Conservation (phyloP, 768 basidiomycete genomes). For the Leccinum obscurum region DNA sequence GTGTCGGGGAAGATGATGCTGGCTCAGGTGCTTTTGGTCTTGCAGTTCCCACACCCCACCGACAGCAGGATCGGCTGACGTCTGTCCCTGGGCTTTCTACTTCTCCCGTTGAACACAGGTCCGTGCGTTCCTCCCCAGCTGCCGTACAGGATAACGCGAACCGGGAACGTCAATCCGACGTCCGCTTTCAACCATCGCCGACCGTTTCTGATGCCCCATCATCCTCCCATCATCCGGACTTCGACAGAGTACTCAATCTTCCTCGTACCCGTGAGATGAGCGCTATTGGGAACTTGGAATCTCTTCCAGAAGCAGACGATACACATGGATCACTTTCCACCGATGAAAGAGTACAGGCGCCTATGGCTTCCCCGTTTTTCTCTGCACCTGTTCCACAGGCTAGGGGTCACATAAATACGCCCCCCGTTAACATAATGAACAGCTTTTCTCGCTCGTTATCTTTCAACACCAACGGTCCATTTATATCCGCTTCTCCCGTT, state of each 20-base stretch:
- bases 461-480: constrained; percentile 44
- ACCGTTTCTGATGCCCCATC: constrained; percentile 47
- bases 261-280: constrained; percentile 48
- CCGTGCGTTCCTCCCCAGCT: constrained; percentile 69
- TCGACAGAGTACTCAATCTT: constrained; percentile 45
- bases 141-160: constrained; percentile 43
- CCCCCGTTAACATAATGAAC: constrained; percentile 42
- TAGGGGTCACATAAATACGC: constrained; percentile 44
- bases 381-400: constrained; percentile 38
- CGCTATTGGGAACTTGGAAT: constrained; percentile 50
- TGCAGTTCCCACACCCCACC: constrained; percentile 43
- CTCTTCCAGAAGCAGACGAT: constrained; percentile 57
- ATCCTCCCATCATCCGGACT: constrained; percentile 45
- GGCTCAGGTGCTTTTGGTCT: constrained; percentile 42
- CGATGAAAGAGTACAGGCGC: constrained; percentile 28
- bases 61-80: constrained; percentile 41
- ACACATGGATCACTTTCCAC: constrained; percentile 38
- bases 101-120: constrained; percentile 66
- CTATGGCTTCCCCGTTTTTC: constrained; percentile 39
- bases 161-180: constrained; percentile 22
- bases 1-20: constrained; percentile 56
- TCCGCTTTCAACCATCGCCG: constrained; percentile 39
- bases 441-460: constrained; percentile 41
- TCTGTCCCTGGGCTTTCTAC: constrained; percentile 58
- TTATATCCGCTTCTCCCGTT: constrained; percentile 70